Conservation (phyloP, 192 early-diverging fungal genomes). For the Coemansia sp. region DNA sequence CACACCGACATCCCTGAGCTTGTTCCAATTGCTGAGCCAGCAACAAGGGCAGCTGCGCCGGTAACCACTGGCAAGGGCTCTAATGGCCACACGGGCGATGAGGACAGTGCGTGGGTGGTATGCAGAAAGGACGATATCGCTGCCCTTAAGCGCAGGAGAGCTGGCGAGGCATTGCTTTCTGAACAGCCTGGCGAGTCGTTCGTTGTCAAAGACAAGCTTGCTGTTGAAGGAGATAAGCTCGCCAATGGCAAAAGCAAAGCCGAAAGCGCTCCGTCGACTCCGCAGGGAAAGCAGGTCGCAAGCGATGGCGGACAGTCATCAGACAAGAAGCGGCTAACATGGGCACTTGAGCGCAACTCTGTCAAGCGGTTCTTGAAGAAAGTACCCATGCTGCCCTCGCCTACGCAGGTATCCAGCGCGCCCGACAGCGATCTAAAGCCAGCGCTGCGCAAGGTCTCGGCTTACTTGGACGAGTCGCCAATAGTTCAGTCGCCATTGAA, state of each 20-base stretch:
- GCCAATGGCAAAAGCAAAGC: conserved; percentile 1
- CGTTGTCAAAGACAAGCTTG: conserved; percentile 17
- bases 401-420: conserved; percentile 5
- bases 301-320: background rate
- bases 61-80: background rate
- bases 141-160: conserved; percentile 14
- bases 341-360: conserved; percentile 53
- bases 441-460: conserved; percentile 53
- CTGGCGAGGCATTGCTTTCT: conserved; percentile 15
- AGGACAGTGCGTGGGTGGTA: conserved; percentile 22
- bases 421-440: conserved; percentile 29
- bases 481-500: conserved; percentile 12
- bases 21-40: conserved; percentile 15
- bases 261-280: background rate
- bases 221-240: background rate
- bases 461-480: conserved; percentile 25
- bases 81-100: background rate
- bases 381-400: conserved; percentile 48
- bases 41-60: background rate
- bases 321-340: conserved; percentile 38
- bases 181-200: background rate
- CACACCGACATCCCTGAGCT: conserved; percentile 28
- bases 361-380: conserved; percentile 55
- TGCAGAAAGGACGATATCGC: conserved; percentile 11
- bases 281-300: background rate